Base-by-base conservation (phyloP, 1,139 yeast genomes). In the Blastobotrys elegans region DNA sequence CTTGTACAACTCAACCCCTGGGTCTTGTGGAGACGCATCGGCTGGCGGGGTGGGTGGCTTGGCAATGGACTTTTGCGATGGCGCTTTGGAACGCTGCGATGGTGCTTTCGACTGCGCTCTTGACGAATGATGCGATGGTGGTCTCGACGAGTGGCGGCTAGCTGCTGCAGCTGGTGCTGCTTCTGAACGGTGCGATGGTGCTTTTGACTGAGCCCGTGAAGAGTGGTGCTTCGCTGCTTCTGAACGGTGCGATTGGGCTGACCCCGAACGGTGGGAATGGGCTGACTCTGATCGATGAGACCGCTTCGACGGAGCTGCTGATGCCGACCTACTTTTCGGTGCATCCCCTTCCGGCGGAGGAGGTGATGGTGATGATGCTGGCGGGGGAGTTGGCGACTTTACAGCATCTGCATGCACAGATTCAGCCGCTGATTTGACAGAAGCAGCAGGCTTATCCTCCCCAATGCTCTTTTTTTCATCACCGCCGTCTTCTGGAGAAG, bases 1-100 rank as follows among this genome's bases (percentile, higher is more conserved):
- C 11, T 43, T 40, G 42, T 50, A 50, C 8, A 50, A 36, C 29
- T 50, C 43, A 8, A 31, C 43, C 5, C 49, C 40, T 6, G 32
- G 29, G 30, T 40, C 44, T 7, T 27, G 2, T 18, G 43, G 40
- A 10, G 27, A n/a, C 2, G 14, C 18, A 18, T 29, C 17, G 16
- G 34, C 29, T 24, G 44, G 44, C 14, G 44, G 38, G n/a, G 38
- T 21, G 10, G 44, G 38, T 21, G 44, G 38, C 20, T 37, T 37
- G 16, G 21, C 20, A 22, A 24, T 37, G 20, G 14, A n/a, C 20
- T 10, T 5, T 24, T 24, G 30, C 18, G 31, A 37, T 6, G 31
- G 40, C 17, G 33, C 17, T 13, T 30, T 30, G 21, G 36, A 33
- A 33, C 16, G 36, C 6, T 17, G 22, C 6, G 39, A 36, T 34